phyloP scores from a whole-genome alignment of 176 grass and related monocot genomes.

The Otatea glauca region DNA sequence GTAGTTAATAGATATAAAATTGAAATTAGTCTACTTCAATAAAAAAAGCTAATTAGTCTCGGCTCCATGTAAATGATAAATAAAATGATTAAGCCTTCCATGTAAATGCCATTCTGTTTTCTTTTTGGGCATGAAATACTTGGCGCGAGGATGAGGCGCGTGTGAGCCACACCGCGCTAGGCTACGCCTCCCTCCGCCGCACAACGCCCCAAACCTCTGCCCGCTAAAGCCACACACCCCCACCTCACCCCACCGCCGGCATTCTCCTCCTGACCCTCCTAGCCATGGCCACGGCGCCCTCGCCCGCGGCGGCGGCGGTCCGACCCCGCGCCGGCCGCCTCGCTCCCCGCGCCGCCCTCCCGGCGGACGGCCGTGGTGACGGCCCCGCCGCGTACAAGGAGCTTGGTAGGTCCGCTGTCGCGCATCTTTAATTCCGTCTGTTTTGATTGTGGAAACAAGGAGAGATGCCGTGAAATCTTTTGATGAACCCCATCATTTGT shows the following conservation, averaged over 20 bases:
- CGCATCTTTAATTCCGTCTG: background rate
- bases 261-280: background rate
- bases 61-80: too few species aligned
- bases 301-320: background rate
- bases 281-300: slow-evolving; percentile 29
- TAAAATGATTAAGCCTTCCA: too few species aligned
- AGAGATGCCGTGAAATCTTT: background rate
- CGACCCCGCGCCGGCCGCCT: slow-evolving; percentile 22
- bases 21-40: too few species aligned
- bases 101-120: too few species aligned
- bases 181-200: slow-evolving; percentile 32
- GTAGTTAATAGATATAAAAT: too few species aligned
- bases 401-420: slow-evolving; percentile 39
- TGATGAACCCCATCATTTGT: background rate
- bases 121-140: background rate
- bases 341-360: slow-evolving; percentile 33
- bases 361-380: slow-evolving; percentile 48
- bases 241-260: background rate
- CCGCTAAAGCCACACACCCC: background rate
- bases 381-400: slow-evolving; percentile 46
- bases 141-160: slow-evolving; percentile 51
- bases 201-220: background rate
- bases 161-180: slow-evolving; percentile 58
- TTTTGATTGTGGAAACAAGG: background rate
- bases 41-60: too few species aligned